Evolutionary conservation across 371 early-diverging fungal genomes (phyloP), one percentile per base, ranked within the genome.

Genomic region (Dinochytrium kinnereticum): DNA sequence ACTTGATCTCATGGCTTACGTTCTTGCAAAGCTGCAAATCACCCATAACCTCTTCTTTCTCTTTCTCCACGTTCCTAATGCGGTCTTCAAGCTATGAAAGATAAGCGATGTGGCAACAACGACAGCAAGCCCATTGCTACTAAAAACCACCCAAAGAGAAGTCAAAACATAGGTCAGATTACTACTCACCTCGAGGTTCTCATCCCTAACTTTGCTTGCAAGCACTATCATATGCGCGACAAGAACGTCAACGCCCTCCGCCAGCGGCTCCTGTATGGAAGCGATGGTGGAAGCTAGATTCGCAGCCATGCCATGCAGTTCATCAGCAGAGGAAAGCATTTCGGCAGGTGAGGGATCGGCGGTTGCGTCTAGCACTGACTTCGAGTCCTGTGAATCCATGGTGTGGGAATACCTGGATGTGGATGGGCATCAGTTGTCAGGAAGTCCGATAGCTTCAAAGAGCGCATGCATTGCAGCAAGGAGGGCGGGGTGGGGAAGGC

Each of bases 191-290:
- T 37, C 70, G 44, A 28, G n/a, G 50, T 57, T 57, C 38, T 34
- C 57, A 36, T 57, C 53, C 59, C 59, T 30, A 19, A 49, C 57
- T 21, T 21, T 38, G 24, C 19, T 70, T 10, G 59, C 61, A 19
- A 53, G 5, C 2, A 69, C 5, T 3, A 50, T 69, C 59, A 70
- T 39, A 28, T 34, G 28, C 70, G 59, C 61, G 59, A 70, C 38
- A 30, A 70, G 38, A 21, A 28, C 51, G 31, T 31, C 31, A 17
- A 34, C 7, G 0, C 38, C 64, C 3, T 61, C 64, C 34, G 64
- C 13, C 64, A 61, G 24, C 15, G 64, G 64, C 10, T 61, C 64
- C 33, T 31, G 5, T 15, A 61, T 61, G 10, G 24, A 19, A 19
- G 36, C 64, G 24, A 61, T 28, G 21, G 38, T 13, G 3, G 64